These are phyloP conservation scores for Pilatotrama ljubarskyi DNA, from an alignment of 768 basidiomycete species.

Conservation along the genomic window DNA sequence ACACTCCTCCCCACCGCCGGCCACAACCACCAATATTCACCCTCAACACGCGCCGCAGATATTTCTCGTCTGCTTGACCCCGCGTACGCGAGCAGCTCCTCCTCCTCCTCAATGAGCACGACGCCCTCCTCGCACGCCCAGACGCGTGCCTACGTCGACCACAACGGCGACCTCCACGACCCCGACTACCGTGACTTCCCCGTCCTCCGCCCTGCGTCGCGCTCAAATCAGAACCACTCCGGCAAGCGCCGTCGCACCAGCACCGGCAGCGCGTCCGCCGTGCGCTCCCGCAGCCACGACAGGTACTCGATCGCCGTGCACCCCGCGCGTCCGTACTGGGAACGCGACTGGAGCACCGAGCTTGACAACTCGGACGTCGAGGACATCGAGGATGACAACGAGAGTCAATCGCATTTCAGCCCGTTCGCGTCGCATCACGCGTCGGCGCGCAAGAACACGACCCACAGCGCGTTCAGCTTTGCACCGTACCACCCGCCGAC, in stretches of 20 bases:
- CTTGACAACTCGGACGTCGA: conserved; percentile 27
- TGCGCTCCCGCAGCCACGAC: conserved; percentile 20
- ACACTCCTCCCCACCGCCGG: conserved; percentile 27
- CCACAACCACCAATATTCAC: conserved; percentile 31
- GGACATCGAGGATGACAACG: conserved; percentile 24
- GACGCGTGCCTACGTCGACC: conserved; percentile 54
- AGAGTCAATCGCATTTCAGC: conserved; percentile 22
- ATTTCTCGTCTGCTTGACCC: conserved; percentile 67
- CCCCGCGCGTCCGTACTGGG: conserved; percentile 27
- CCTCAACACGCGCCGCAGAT: conserved; percentile 46
- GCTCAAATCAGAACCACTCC: not conserved
- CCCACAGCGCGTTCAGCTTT: conserved; percentile 21
- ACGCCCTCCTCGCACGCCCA: conserved; percentile 16
- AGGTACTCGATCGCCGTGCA: conserved; percentile 19
- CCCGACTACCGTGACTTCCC: conserved; percentile 71
- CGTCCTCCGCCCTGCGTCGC: conserved; percentile 30
- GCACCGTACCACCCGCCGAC: conserved; percentile 19
- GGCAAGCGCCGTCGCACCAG: conserved; percentile 14
- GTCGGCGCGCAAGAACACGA: conserved; percentile 13
- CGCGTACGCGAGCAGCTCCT: conserved; percentile 44
- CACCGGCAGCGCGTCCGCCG: conserved; percentile 12
- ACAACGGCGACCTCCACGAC: conserved; percentile 62
- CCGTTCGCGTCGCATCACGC: conserved; percentile 22
- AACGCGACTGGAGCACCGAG: conserved; percentile 28
- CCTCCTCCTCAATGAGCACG: conserved; percentile 29